Percentiles rank a stretch among this genome's conserved stretches.
Evolutionary conservation across 1,284 basidiomycete species (phyloP).

Genomic region (Cryptococcus sp.): DNA sequence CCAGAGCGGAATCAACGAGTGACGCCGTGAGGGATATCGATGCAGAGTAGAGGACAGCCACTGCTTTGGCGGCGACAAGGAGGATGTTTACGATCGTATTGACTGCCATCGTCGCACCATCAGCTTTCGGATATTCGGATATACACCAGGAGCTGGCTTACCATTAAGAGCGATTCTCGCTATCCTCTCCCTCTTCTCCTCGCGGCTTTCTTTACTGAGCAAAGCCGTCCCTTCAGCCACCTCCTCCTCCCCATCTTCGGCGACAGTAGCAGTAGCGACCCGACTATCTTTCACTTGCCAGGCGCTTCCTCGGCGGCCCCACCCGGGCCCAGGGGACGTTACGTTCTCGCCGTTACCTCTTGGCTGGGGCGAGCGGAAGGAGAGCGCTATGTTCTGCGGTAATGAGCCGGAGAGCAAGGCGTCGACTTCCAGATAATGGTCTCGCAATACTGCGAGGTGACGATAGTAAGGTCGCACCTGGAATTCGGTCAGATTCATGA

Average conservation of each 20-base stretch:
- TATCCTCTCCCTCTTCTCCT: slow-evolving; percentile 41
- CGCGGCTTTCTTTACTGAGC: slow-evolving; percentile 23
- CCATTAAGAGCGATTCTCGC: slow-evolving; percentile 48
- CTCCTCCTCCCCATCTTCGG: slow-evolving; percentile 19
- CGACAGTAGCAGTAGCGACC: slow-evolving; percentile 5
- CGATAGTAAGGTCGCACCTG: slow-evolving; percentile 49
- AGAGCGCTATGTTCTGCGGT: slow-evolving; percentile 43
- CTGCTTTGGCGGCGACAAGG: slow-evolving; percentile 57
- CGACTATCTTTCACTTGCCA: slow-evolving; percentile 24
- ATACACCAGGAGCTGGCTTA: slow-evolving; percentile 17
- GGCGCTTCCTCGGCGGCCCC: slow-evolving; percentile 12
- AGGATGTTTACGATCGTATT: slow-evolving; percentile 57
- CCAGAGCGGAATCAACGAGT: slow-evolving; percentile 60
- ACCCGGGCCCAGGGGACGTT: slow-evolving; percentile 3
- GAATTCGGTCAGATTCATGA: too few relatives aligned
- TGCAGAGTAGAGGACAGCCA: slow-evolving; percentile 59
- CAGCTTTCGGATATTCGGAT: not conserved
- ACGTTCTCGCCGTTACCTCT: slow-evolving; percentile 19
- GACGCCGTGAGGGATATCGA: slow-evolving; percentile 62
- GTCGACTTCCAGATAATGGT: slow-evolving; percentile 52
- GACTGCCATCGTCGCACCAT: slow-evolving; percentile 29
- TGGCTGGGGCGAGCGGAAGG: slow-evolving; percentile 30
- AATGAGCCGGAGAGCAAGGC: slow-evolving; percentile 47
- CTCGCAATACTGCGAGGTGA: slow-evolving; percentile 38
- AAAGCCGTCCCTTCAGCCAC: slow-evolving; percentile 32